Percentiles rank a stretch among this genome's conserved stretches.
Evolutionary conservation across 2,329 filamentous ascomycete genomes (phyloP).

Genomic region (Colletotrichum ledebouriae): DNA sequence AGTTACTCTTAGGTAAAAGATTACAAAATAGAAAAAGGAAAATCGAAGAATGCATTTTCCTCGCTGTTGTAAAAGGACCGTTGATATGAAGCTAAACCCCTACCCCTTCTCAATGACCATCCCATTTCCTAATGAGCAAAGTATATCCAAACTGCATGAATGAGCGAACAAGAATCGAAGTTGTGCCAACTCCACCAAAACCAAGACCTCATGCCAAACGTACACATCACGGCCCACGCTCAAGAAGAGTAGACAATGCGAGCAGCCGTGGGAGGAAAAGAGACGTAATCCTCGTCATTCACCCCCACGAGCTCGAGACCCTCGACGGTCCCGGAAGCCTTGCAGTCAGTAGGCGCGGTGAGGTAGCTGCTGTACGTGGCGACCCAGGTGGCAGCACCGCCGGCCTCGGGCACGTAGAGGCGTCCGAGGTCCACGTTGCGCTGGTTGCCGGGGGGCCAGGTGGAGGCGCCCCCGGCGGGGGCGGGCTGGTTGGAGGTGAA

Average conservation of each 20-base stretch:
- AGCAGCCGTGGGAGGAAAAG: conserved; percentile 30
- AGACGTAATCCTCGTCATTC: conserved; percentile 39
- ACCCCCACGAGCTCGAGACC: conserved; percentile 42
- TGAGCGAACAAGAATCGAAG: conserved; percentile 3
- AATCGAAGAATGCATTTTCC: background rate
- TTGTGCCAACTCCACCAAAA: background rate
- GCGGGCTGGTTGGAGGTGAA: conserved; percentile 46
- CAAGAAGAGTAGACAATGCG: conserved; percentile 33
- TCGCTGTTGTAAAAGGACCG: too few relatives aligned
- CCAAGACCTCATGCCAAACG: too few relatives aligned
- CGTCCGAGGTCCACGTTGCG: conserved; percentile 45
- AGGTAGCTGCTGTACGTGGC: conserved; percentile 38
- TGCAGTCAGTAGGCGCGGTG: conserved; percentile 39
- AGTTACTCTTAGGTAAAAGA: background rate
- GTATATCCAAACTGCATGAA: background rate
- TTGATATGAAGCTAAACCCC: too few relatives aligned
- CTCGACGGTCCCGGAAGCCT: conserved; percentile 37
- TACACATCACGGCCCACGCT: too few relatives aligned
- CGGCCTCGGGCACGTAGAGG: conserved; percentile 19
- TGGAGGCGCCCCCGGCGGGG: conserved; percentile 38
- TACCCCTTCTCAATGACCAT: too few relatives aligned
- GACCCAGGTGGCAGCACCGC: conserved; percentile 32
- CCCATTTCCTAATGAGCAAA: too few relatives aligned
- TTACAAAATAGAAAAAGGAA: background rate
- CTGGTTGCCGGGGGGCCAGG: conserved; percentile 48